Conservation (phyloP, 768 basidiomycete species). For the Dacryopinax spathularia region DNA sequence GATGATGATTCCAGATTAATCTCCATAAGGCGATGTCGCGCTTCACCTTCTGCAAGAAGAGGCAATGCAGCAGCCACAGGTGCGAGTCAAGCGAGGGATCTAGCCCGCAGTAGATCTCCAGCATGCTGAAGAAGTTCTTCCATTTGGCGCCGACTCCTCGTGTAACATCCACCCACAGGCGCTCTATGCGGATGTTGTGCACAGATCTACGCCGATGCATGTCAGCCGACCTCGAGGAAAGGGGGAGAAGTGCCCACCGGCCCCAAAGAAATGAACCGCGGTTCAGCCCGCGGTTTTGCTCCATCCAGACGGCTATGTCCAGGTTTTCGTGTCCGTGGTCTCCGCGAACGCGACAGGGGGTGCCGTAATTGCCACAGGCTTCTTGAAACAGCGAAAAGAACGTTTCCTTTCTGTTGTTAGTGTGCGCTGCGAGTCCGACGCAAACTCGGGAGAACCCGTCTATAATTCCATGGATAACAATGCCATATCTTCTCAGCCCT, state of each 20-base stretch:
- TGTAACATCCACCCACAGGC: conserved; percentile 30
- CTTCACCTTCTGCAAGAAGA: too few relatives aligned
- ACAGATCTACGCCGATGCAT: conserved; percentile 21
- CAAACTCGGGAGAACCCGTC: too few relatives aligned
- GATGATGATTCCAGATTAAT: too few relatives aligned
- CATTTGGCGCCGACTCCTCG: conserved; percentile 25
- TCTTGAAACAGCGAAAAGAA: too few relatives aligned
- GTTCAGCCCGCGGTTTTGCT: background rate
- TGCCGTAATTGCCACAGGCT: background rate
- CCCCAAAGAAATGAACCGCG: conserved; percentile 9
- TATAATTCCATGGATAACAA: too few relatives aligned
- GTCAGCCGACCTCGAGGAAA: background rate
- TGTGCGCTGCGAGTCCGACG: too few relatives aligned
- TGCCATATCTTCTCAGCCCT: too few relatives aligned
- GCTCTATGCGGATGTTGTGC: conserved; percentile 30
- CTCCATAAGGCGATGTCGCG: too few relatives aligned
- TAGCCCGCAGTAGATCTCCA: conserved; percentile 26
- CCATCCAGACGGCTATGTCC: conserved; percentile 6
- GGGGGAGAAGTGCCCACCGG: too few relatives aligned
- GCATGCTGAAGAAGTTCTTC: conserved; percentile 35
- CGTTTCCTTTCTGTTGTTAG: too few relatives aligned
- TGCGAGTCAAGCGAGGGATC: too few relatives aligned
- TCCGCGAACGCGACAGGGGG: conserved; percentile 5
- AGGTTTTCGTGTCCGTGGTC: conserved; percentile 9
- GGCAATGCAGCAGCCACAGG: too few relatives aligned